Percentiles rank a stretch among this genome's conserved stretches.
These are phyloP conservation scores for Climacium dendroides DNA, from an alignment of 225 moss, liverwort and hornwort genomes.

Conservation along the genomic window DNA sequence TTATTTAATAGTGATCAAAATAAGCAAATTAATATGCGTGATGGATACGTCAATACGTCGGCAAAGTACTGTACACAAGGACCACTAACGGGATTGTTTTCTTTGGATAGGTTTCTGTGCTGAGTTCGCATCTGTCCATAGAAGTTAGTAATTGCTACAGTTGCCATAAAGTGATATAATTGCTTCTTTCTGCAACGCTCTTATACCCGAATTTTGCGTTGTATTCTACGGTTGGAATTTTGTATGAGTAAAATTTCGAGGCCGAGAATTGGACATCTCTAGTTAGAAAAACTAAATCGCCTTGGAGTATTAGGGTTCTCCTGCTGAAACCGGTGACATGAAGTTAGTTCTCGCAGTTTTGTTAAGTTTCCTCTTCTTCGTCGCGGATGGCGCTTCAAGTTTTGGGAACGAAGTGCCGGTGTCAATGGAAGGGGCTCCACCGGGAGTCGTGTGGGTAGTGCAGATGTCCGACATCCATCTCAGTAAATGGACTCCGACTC, in stretches of 20 bases:
- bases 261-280: neutral
- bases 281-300: neutral
- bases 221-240: neutral
- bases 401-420: neutral
- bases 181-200: neutral
- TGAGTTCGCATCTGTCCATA: neutral
- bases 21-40: too few relatives aligned
- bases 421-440: slow-evolving; percentile 11
- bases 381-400: neutral
- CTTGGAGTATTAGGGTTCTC: neutral
- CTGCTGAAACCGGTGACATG: neutral
- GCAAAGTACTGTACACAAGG: neutral
- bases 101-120: neutral
- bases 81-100: too few relatives aligned
- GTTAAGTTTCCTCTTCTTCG: neutral
- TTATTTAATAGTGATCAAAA: too few relatives aligned
- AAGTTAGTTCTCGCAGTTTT: neutral
- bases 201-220: neutral
- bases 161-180: neutral
- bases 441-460: slow-evolving; percentile 81
- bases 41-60: neutral
- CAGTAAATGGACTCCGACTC: slow-evolving; percentile 54
- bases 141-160: neutral
- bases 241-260: neutral
- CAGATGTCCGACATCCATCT: slow-evolving; percentile 91